Evolutionary conservation across 148 eudicot genomes (phyloP).

Genomic region (Silene latifolia): DNA sequence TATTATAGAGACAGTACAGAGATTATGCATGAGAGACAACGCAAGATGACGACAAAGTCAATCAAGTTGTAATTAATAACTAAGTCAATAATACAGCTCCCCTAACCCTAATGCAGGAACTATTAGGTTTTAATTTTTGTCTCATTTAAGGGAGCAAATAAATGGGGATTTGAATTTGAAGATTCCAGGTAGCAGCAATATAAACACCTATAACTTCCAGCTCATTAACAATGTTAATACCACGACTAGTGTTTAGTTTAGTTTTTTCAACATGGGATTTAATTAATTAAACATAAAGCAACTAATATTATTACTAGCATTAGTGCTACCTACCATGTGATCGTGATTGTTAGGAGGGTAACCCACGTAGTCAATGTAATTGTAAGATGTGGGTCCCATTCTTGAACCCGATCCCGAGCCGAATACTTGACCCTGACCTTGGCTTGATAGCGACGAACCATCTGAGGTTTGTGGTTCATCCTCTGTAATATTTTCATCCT

Average conservation of each 20-base stretch:
- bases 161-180: constrained; percentile 22
- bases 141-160: constrained; percentile 45
- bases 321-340: constrained; percentile 39
- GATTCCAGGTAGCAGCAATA: constrained; percentile 16
- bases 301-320: neutral
- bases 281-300: neutral
- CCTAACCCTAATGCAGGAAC: constrained; percentile 17
- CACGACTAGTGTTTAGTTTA: neutral
- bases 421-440: constrained; percentile 20
- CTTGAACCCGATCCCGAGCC: neutral
- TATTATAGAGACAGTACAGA: constrained; percentile 19
- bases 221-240: neutral
- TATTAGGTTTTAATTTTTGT: constrained; percentile 27
- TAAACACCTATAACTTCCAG: constrained; percentile 3
- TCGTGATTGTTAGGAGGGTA: constrained; percentile 24
- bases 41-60: constrained; percentile 9
- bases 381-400: constrained; percentile 21
- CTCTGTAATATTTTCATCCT: neutral
- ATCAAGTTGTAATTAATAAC: constrained; percentile 2
- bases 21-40: constrained; percentile 13
- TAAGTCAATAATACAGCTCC: constrained; percentile 16
- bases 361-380: constrained; percentile 30
- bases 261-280: too few relatives aligned
- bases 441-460: constrained; percentile 51
- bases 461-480: constrained; percentile 35